Conservation (phyloP, 805 yeast genomes). For the Saturnispora diversa region DNA sequence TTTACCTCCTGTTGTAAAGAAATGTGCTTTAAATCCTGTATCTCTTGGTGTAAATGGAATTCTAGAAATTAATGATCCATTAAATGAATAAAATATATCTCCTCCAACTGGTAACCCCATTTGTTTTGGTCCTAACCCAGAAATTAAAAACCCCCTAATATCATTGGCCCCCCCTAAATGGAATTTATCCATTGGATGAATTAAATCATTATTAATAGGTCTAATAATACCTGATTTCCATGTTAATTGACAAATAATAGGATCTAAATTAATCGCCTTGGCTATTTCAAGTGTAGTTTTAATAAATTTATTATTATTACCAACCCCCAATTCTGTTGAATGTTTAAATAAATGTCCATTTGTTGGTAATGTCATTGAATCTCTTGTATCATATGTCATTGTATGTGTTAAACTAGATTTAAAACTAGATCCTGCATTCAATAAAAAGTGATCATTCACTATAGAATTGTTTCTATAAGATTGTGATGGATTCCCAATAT, state of each 20-base stretch:
- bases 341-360: slow-evolving; percentile 33
- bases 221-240: slow-evolving; percentile 25
- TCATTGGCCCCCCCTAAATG: slow-evolving; percentile 56
- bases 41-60: slow-evolving; percentile 36
- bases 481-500: slow-evolving; percentile 18
- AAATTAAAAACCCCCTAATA: slow-evolving; percentile 42
- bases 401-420: slow-evolving; percentile 38
- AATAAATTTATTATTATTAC: slow-evolving; percentile 30
- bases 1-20: slow-evolving; percentile 42
- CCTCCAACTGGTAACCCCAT: slow-evolving; percentile 46
- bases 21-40: slow-evolving; percentile 41
- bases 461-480: slow-evolving; percentile 26
- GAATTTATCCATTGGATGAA: slow-evolving; percentile 43
- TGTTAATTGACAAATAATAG: slow-evolving; percentile 18
- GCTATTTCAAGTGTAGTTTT: slow-evolving; percentile 37
- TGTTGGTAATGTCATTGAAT: slow-evolving; percentile 36
- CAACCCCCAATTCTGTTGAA: slow-evolving; percentile 22
- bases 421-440: slow-evolving; percentile 38
- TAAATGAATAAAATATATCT: slow-evolving; percentile 40
- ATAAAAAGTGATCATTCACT: slow-evolving; percentile 27
- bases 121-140: slow-evolving; percentile 50
- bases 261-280: slow-evolving; percentile 21
- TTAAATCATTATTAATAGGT: slow-evolving; percentile 14
- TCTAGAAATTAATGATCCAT: slow-evolving; percentile 36
- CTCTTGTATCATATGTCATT: slow-evolving; percentile 37